Evolutionary conservation across 1,139 yeast species (phyloP).

Genomic region (Taphrina communis): DNA sequence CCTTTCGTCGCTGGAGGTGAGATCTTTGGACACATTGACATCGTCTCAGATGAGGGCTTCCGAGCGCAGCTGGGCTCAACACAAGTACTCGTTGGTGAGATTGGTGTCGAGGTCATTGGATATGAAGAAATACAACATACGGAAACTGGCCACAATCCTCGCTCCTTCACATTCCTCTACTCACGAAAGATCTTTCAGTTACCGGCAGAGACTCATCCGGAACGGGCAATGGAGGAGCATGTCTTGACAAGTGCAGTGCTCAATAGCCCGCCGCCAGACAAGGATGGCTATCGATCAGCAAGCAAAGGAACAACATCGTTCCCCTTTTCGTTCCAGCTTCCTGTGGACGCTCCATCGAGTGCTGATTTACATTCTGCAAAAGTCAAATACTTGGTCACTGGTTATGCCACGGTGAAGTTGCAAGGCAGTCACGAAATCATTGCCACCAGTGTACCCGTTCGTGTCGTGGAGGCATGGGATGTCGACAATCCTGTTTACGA

Average conservation of each 20-base stretch:
- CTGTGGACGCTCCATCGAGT: conserved; percentile 43
- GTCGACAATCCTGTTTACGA: conserved; percentile 41
- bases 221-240: conserved; percentile 18
- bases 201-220: conserved; percentile 38
- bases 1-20: conserved; percentile 40
- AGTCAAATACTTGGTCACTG: conserved; percentile 41
- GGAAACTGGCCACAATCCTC: conserved; percentile 40
- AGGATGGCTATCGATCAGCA: conserved; percentile 43
- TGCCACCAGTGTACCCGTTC: conserved; percentile 32
- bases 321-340: conserved; percentile 42
- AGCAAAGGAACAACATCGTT: conserved; percentile 41
- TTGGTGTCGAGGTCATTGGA: conserved; percentile 44
- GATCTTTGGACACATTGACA: conserved; percentile 35
- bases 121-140: conserved; percentile 41
- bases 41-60: conserved; percentile 31
- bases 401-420: conserved; percentile 41
- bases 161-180: conserved; percentile 42
- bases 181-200: conserved; percentile 42
- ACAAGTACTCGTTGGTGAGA: conserved; percentile 42
- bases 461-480: conserved; percentile 45
- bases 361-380: conserved; percentile 37
- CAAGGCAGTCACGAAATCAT: conserved; percentile 39
- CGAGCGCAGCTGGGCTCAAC: conserved; percentile 31
- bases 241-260: conserved; percentile 42
- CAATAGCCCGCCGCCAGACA: conserved; percentile 43